A percentile compares a stretch with the other conserved stretches of the same genome.
These are phyloP conservation scores for Suhomyces bribrorum DNA, from an alignment of 1,139 yeast species.

Conservation along the genomic window DNA sequence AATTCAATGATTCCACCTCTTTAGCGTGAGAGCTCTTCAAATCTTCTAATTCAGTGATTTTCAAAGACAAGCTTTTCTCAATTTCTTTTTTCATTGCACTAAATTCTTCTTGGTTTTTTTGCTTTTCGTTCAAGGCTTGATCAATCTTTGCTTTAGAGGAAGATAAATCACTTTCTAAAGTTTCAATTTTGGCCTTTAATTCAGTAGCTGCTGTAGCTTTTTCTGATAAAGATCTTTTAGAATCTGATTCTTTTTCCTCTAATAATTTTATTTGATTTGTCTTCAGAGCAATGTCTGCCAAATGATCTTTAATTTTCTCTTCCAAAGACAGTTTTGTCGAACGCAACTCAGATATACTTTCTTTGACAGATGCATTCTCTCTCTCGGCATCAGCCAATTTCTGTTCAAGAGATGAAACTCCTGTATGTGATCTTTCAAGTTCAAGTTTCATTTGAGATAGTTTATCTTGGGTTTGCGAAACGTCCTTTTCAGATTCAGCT, in stretches of 20 bases:
- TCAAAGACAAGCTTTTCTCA: not conserved
- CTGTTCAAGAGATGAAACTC: not conserved
- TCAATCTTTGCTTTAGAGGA: not conserved
- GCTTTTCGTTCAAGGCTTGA: not conserved
- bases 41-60: not conserved
- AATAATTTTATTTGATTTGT: not conserved
- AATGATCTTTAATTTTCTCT: not conserved
- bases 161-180: not conserved
- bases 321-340: not conserved
- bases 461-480: not conserved
- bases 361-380: not conserved
- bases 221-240: not conserved
- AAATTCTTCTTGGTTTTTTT: conserved; percentile 1
- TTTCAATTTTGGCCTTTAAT: conserved; percentile 1
- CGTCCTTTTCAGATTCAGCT: not conserved
- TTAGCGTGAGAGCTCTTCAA: not conserved
- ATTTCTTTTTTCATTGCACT: not conserved
- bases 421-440: not conserved
- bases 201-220: not conserved
- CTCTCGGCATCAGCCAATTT: not conserved
- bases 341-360: not conserved
- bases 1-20: not conserved
- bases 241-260: not conserved
- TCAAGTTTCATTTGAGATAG: not conserved
- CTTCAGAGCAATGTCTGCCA: not conserved